Evolutionary conservation across 768 basidiomycete genomes (phyloP).

Genomic region (Tricholomella constricta): DNA sequence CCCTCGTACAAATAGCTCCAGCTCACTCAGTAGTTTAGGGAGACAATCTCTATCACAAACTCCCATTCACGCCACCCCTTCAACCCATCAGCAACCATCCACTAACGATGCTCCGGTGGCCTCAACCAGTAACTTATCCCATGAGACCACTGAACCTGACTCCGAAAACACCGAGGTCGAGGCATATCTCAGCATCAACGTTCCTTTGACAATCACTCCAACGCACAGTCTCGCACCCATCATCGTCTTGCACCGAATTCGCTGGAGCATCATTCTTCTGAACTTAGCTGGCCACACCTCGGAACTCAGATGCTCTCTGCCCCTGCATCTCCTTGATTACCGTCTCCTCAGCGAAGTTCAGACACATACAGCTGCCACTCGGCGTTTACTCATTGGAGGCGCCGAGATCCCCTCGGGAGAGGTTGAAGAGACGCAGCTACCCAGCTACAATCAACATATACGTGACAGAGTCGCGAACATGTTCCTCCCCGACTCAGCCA

Average conservation of each 20-base stretch:
- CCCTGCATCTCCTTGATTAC: conserved; percentile 79
- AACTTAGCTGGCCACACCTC: conserved; percentile 93
- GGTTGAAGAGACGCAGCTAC: conserved; percentile 75
- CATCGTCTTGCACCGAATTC: conserved; percentile 72
- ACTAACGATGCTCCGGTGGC: neutral
- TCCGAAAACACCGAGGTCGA: conserved; percentile 46
- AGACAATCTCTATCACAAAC: neutral
- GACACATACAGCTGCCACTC: conserved; percentile 68
- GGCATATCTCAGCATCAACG: conserved; percentile 57
- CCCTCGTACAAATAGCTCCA: conserved; percentile 7
- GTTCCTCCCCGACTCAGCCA: conserved; percentile 65
- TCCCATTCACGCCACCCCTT: conserved; percentile 2
- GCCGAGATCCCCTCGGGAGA: conserved; percentile 38
- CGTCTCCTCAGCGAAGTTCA: conserved; percentile 76
- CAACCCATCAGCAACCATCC: neutral
- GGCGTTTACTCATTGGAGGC: conserved; percentile 62
- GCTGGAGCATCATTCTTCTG: conserved; percentile 76
- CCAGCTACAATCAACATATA: conserved; percentile 87
- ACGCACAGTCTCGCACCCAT: conserved; percentile 79
- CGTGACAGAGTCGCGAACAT: conserved; percentile 86
- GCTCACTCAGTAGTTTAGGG: conserved; percentile 9
- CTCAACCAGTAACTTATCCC: neutral
- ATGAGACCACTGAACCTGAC: neutral
- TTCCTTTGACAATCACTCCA: conserved; percentile 66
- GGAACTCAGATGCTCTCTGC: conserved; percentile 93